Evolutionary conservation across 768 basidiomycete species (phyloP).

Genomic region (Leccinum variicolor): DNA sequence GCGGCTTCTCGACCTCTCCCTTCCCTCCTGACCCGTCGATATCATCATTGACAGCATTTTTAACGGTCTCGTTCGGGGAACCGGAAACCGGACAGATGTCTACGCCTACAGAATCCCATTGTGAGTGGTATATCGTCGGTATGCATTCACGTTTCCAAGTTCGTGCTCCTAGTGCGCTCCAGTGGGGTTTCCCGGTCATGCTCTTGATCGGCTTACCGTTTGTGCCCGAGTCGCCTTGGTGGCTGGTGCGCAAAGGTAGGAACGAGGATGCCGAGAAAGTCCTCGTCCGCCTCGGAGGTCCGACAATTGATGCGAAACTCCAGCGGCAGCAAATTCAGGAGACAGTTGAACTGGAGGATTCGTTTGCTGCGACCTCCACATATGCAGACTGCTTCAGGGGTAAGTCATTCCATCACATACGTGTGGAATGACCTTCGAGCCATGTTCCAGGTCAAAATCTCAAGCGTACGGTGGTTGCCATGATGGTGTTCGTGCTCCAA

Average conservation of each 20-base stretch:
- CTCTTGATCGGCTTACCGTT: slow-evolving; percentile 30
- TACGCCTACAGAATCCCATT: slow-evolving; percentile 28
- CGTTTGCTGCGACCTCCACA: slow-evolving; percentile 6
- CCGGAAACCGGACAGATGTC: slow-evolving; percentile 17
- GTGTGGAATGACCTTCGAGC: background rate
- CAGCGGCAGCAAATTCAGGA: too few species aligned
- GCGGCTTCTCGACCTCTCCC: background rate
- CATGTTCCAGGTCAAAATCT: slow-evolving; percentile 16
- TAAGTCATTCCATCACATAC: background rate
- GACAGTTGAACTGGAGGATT: too few species aligned
- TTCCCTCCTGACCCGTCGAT: background rate
- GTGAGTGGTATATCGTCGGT: slow-evolving; percentile 7
- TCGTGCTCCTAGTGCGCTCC: slow-evolving; percentile 20
- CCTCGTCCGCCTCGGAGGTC: too few species aligned
- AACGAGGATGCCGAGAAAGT: too few species aligned
- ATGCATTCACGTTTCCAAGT: background rate
- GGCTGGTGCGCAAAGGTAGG: slow-evolving; percentile 18
- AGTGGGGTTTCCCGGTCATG: slow-evolving; percentile 33
- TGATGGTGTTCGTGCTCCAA: slow-evolving; percentile 32
- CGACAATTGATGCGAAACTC: too few species aligned
- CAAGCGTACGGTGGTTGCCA: slow-evolving; percentile 25
- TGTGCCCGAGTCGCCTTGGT: slow-evolving; percentile 33
- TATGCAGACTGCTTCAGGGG: slow-evolving; percentile 34
- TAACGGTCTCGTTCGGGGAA: slow-evolving; percentile 23
- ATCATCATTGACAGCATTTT: slow-evolving; percentile 13